These are phyloP conservation scores for Hordeum pubiflorum DNA, from an alignment of 202 grass and related monocot genomes.

Conservation along the genomic window DNA sequence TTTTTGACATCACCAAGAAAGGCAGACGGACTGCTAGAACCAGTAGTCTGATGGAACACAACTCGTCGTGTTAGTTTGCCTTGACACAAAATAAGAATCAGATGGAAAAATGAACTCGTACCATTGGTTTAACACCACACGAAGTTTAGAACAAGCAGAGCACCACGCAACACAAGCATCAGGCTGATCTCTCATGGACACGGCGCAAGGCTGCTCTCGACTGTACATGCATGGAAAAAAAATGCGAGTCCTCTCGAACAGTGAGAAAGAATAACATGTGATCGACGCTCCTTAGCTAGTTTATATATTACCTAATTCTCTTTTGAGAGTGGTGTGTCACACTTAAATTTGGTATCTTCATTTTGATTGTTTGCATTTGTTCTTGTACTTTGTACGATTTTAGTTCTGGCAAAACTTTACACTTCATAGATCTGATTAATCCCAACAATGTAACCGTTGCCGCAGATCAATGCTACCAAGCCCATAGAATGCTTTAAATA, in stretches of 20 bases:
- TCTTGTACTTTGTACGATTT: not conserved
- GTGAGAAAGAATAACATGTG: not conserved
- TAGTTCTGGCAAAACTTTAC: not conserved
- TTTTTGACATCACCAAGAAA: too few relatives aligned
- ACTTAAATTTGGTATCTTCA: not conserved
- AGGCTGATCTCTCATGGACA: too few relatives aligned
- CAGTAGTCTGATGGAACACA: too few relatives aligned
- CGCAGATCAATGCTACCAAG: constrained; percentile 57
- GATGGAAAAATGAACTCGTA: too few relatives aligned
- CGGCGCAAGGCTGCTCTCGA: too few relatives aligned
- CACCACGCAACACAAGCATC: too few relatives aligned
- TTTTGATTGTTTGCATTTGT: not conserved
- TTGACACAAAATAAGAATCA: too few relatives aligned
- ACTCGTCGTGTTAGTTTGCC: too few relatives aligned
- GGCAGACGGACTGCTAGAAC: too few relatives aligned
- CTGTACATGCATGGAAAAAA: too few relatives aligned
- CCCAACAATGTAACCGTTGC: constrained; percentile 88
- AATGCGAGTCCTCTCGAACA: not conserved
- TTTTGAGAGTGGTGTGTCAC: not conserved
- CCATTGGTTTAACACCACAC: too few relatives aligned
- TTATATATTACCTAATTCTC: not conserved
- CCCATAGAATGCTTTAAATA: constrained; percentile 72
- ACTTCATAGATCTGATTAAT: constrained; percentile 64
- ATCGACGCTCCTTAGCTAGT: not conserved
- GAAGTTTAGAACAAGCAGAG: too few relatives aligned